Evolutionary conservation across 179 eudicot genomes (phyloP), one percentile per base, ranked within the genome.

Genomic region (Silene noctiflora): DNA sequence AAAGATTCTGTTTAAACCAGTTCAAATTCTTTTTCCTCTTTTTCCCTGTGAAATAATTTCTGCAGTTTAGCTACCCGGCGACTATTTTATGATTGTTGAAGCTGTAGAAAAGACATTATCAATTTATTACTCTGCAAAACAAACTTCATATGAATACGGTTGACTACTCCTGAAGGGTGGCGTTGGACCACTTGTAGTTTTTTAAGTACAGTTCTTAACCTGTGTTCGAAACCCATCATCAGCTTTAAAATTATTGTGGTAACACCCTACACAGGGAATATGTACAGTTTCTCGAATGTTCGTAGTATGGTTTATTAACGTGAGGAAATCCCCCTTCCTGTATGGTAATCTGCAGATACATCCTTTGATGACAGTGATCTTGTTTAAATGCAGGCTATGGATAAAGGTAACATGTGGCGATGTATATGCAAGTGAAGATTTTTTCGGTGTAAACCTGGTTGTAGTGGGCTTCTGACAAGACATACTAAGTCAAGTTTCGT

Each of bases 361-460:
- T 56, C 39, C 33, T 22, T 44, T 65, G 56, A 65, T 48, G 61
- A 78, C 59, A 35, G 61, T 46, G 66, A 44, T 46, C 20, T 13
- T 71, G 67, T 66, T 71, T 16, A 35, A 46, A 33, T 78, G 81
- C 82, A 82, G 85, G 82, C 2, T 79, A 64, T 78, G 82, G 77
- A 72, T 56, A 79, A 58, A 76, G 58, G 27, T 78, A 42, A 20
- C 82, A 65, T 12, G 16, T 22, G 39, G 22, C 61, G 70, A 42
- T 68, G 77, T 70, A 71, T 46, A 44, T 19, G 59, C 65, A 27
- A 39, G 62, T 59, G 76, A 67, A 69, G 53, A 16, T 21, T 48
- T 25, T 64, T 61, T 68, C 27, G 29, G 53, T 67, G 70, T 20
- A 64, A 72, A 66, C 35, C 67, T 42, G 72, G 71, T 25, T 77